phyloP scores from a whole-genome alignment of 2,329 filamentous ascomycete species.

The Exserohilum turcica region DNA sequence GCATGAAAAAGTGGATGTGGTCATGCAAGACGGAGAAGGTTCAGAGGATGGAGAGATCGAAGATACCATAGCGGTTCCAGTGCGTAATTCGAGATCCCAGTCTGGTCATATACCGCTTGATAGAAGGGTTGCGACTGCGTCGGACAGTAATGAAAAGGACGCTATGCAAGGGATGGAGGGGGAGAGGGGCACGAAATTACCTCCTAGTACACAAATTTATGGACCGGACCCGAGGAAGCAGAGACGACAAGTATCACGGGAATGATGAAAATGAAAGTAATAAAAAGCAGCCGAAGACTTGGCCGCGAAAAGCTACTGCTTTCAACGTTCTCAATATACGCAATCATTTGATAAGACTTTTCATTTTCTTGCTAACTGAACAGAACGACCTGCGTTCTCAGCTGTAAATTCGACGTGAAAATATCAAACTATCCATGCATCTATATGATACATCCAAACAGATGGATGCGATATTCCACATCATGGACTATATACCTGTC shows the following conservation, averaged over 20 bases:
- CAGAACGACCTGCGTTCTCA: no score
- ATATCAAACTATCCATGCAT: no score
- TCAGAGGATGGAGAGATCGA: background rate
- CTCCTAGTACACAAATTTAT: background rate
- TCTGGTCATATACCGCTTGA: background rate
- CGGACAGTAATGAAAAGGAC: background rate
- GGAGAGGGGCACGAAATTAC: background rate
- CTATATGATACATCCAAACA: no score
- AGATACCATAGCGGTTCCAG: background rate
- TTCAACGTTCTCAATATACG: background rate
- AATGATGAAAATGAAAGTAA: background rate
- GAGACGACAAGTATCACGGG: background rate
- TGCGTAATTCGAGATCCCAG: background rate
- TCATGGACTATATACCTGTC: no score
- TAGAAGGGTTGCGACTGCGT: background rate
- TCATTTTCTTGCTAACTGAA: no score
- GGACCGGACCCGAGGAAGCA: slow-evolving; percentile 2
- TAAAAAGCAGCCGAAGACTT: background rate
- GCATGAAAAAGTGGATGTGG: background rate
- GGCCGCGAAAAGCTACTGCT: no score
- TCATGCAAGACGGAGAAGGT: no score
- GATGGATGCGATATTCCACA: no score
- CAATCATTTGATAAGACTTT: background rate
- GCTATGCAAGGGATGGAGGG: background rate
- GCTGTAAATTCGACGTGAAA: no score